Base-by-base conservation (phyloP, 805 yeast species). In the Alloascoidea hylecoeti region DNA sequence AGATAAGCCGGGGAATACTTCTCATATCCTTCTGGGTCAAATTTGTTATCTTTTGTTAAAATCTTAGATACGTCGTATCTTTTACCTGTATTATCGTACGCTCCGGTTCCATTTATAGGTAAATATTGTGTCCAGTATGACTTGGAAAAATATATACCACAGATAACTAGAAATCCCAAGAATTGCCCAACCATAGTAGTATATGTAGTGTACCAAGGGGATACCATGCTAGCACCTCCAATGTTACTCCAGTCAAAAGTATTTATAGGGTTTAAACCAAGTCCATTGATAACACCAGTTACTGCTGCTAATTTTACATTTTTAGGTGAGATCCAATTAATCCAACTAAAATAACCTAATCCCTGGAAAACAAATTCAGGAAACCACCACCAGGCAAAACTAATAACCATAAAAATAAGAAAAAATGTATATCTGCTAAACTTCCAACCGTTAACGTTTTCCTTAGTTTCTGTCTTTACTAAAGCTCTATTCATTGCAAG, bases 361-460 rank as follows among this genome's bases (percentile, higher is more conserved):
- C 74, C 83, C 12, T 61, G 58, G 57, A 76, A 76, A 16, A 80
- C 58, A 48, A 62, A 77, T 39, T 76, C 79, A 3, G 85, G 84
- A 45, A 79, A 56, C 75, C 79, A 77, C 48, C 72, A 72, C 68
- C 76, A 78, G 3, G 65, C 43, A 46, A 75, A 75, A 16, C 65
- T 51, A n/a, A 55, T 51, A 13, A 46, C 37, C 38, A 71, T 60
- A 2, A 61, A 61, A 27, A 58, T 38, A 18, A 61, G 42, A 55
- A 77, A 76, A 45, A 73, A 68, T 39, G 52, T 57, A 46, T 63
- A 66, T 39, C 76, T 61, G 3, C 72, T 57, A 33, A 75, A 60
- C 23, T 50, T 64, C 84, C 84, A 76, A 2, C 82, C 81, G 47
- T 71, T 62, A 18, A 72, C 66, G 4, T 49, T 48, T 44, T 65